Evolutionary conservation across 2,329 filamentous ascomycete genomes (phyloP).

Genomic region (Sodiomyces alkalinus): DNA sequence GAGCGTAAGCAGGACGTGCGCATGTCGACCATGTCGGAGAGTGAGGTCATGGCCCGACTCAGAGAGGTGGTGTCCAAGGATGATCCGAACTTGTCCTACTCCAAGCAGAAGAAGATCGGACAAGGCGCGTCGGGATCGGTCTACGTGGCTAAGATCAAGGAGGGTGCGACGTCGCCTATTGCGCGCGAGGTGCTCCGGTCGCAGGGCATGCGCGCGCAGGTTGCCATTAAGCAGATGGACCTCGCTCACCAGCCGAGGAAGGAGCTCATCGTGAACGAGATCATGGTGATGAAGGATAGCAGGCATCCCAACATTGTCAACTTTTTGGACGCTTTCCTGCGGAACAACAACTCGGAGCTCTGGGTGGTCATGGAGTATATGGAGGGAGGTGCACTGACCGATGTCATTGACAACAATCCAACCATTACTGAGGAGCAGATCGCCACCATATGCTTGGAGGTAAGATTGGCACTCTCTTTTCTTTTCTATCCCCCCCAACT

Average conservation of each 20-base stretch:
- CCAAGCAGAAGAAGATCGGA: conserved; percentile 99
- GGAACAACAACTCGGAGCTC: conserved; percentile 87
- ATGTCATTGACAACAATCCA: conserved; percentile 96
- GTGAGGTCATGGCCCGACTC: conserved; percentile 90
- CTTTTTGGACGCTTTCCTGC: conserved; percentile 90
- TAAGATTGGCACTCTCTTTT: conserved; percentile 39
- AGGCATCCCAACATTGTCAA: conserved; percentile 98
- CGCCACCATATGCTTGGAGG: conserved; percentile 91
- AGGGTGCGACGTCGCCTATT: conserved; percentile 65
- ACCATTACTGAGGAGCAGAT: conserved; percentile 94
- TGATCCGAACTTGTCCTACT: conserved; percentile 87
- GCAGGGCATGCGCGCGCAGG: conserved; percentile 71
- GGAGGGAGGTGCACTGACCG: conserved; percentile 93
- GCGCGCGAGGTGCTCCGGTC: conserved; percentile 66
- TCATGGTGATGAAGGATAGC: conserved; percentile 99
- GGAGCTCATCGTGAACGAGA: conserved; percentile 97
- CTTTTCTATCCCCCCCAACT: conserved; percentile 13
- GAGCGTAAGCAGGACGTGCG: conserved; percentile 83
- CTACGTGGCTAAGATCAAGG: conserved; percentile 91
- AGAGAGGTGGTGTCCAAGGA: conserved; percentile 92
- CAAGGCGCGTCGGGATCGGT: conserved; percentile 96
- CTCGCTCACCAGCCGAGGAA: conserved; percentile 92
- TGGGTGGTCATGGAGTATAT: conserved; percentile 99
- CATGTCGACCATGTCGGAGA: conserved; percentile 97
- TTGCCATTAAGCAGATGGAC: conserved; percentile 99